A percentile compares a stretch with the other conserved stretches of the same genome.
phyloP scores from a whole-genome alignment of 2,329 filamentous ascomycete genomes.

The Huntiella abstrusa region DNA sequence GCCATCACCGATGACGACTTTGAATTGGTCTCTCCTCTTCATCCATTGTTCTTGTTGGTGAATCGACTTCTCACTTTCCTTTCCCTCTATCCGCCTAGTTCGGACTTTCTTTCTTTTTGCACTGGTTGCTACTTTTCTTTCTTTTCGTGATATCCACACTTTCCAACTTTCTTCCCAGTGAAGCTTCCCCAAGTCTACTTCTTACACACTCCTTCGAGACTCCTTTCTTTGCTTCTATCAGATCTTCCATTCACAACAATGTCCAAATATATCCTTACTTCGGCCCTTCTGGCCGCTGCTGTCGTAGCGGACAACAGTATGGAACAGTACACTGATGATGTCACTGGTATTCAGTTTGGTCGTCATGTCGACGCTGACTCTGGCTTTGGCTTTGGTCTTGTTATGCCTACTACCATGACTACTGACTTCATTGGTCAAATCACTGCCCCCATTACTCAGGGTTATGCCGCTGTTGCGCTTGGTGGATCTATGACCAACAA shows the following conservation, averaged over 20 bases:
- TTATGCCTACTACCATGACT: conserved; percentile 27
- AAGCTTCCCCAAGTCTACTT: background rate
- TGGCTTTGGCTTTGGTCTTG: conserved; percentile 30
- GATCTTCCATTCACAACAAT: background rate
- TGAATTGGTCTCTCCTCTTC: too few species aligned
- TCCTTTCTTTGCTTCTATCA: background rate
- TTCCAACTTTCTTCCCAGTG: background rate
- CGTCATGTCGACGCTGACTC: conserved; percentile 16
- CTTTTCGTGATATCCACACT: background rate
- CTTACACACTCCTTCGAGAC: background rate
- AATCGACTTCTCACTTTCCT: conserved; percentile 1
- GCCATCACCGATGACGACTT: too few species aligned
- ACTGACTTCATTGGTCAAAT: conserved; percentile 37
- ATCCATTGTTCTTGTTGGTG: conserved; percentile 1
- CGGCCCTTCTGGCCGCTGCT: conserved; percentile 4
- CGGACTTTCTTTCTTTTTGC: conserved; percentile 4
- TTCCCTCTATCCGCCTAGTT: background rate
- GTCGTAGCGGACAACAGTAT: conserved; percentile 3
- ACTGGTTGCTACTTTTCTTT: conserved; percentile 8
- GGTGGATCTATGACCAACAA: conserved; percentile 27
- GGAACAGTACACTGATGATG: conserved; percentile 22
- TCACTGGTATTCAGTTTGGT: conserved; percentile 28
- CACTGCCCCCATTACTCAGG: conserved; percentile 23
- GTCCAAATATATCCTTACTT: conserved; percentile 6
- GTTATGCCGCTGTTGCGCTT: conserved; percentile 30